phyloP scores from a whole-genome alignment of 495 filamentous ascomycete species.

The Podospora sp. region DNA sequence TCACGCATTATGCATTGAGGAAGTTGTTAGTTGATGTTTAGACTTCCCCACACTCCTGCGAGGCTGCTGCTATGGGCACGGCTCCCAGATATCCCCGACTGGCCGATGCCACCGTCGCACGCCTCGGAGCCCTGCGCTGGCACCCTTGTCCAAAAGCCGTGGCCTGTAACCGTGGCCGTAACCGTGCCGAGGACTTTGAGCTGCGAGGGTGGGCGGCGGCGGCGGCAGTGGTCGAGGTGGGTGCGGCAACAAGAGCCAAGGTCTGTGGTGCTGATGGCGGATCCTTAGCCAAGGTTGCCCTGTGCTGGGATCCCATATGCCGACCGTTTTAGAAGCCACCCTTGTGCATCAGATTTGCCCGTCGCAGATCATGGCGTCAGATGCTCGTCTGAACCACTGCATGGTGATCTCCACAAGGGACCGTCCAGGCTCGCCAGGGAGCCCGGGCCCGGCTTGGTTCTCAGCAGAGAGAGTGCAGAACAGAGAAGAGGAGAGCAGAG shows the following conservation, averaged over 20 bases:
- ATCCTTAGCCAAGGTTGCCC: constrained; percentile 22
- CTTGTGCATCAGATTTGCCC: constrained; percentile 39
- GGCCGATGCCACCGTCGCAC: constrained; percentile 15
- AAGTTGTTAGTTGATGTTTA: constrained; percentile 35
- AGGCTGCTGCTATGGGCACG: constrained; percentile 19
- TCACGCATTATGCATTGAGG: constrained; percentile 40
- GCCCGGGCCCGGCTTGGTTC: constrained; percentile 1
- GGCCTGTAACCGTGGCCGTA: constrained; percentile 10
- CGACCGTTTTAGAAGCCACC: constrained; percentile 35
- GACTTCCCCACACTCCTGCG: constrained; percentile 30
- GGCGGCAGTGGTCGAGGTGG: constrained; percentile 3
- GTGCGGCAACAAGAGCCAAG: constrained; percentile 16
- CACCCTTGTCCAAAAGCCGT: constrained; percentile 24
- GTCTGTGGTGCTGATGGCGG: constrained; percentile 7
- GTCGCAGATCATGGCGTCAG: constrained; percentile 46
- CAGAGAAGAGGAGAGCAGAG: constrained; percentile 8
- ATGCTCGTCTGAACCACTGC: constrained; percentile 41
- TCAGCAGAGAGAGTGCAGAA: not conserved
- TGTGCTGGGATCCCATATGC: constrained; percentile 31
- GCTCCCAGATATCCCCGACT: constrained; percentile 30
- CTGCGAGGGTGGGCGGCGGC: not conserved
- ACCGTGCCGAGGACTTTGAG: not conserved
- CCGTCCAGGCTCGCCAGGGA: constrained; percentile 25
- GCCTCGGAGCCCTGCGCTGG: constrained; percentile 14
- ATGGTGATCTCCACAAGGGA: constrained; percentile 38